Evolutionary conservation across 2,329 filamentous ascomycete genomes (phyloP), one percentile per base, ranked within the genome.

Genomic region (Fusarium torreyae): DNA sequence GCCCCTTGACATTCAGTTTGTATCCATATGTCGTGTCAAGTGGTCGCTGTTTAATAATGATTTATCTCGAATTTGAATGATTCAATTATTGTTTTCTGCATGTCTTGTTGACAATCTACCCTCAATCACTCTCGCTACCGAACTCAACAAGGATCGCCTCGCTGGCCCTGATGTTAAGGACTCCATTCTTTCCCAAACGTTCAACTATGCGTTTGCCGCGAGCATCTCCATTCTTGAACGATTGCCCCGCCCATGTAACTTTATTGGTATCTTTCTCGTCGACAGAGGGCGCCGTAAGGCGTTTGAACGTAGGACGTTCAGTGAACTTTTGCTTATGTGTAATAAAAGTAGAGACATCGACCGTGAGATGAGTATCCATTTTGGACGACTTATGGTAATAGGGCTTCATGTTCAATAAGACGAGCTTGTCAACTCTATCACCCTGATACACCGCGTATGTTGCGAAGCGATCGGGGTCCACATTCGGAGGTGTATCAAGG

Each of bases 181-280:
- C 28, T 31, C 56, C 56, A 18, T 31, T n/a, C 9, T 42, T 11
- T 17, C 15, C 10, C 14, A 59, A 10, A 13, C 14, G 11, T 11
- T 59, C 46, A 22, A 52, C 20, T 5, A 17, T 33, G 18, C 52
- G n/a, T 9, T 44, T n/a, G 8, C 59, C 59, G 6, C 51, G 15
- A 6, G 59, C 53, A 42, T 57, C 53, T 15, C 59, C 59, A 17
- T 57, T 17, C 31, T 57, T 57, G 40, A 63, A 63, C 7, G 59
- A 63, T 22, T 63, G 59, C 9, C 59, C 59, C 11, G 59, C 59
- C 59, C 59, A 63, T 24, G 33, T 34, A 24, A 63, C 46, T 4
- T 57, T 46, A 14, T 14, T 22, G 7, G 59, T 20, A 18, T 63
- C 46, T n/a, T 39, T 57, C 24, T 63, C 59, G 26, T 63, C 31